Percentiles rank a stretch among this genome's conserved stretches.
Evolutionary conservation across 257 asterid species (phyloP).

Genomic region (Fraxinus excelsior): DNA sequence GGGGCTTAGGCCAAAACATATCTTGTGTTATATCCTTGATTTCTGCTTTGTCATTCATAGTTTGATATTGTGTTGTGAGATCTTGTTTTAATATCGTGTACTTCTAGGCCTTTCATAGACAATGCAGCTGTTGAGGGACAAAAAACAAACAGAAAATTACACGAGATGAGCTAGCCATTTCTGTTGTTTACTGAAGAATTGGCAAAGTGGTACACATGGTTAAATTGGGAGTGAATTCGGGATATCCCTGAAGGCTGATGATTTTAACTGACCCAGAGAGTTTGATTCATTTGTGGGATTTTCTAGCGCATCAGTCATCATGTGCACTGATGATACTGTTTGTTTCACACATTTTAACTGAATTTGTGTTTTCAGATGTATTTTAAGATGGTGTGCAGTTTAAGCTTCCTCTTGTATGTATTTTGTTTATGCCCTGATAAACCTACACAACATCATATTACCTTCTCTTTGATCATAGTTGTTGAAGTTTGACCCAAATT

Average conservation of each 20-base stretch:
- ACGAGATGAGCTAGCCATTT: background rate
- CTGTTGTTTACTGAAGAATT: background rate
- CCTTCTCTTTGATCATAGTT: conserved; percentile 12
- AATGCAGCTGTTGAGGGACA: background rate
- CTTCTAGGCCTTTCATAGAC: too few species aligned
- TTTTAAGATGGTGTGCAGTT: background rate
- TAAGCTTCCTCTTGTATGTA: conserved; percentile 23
- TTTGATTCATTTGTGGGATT: background rate
- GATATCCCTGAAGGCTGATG: conserved; percentile 9
- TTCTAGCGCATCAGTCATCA: conserved; percentile 1
- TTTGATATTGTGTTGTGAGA: too few species aligned
- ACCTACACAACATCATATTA: conserved; percentile 2
- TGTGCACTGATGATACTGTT: background rate
- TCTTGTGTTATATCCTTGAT: too few species aligned
- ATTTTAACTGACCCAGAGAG: background rate
- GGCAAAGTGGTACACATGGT: too few species aligned
- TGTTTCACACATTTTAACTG: too few species aligned
- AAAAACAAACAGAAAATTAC: conserved; percentile 15
- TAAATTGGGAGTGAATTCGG: too few species aligned
- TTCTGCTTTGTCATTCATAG: too few species aligned
- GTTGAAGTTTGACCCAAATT: too few species aligned
- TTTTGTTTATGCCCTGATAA: conserved; percentile 8
- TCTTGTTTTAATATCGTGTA: too few species aligned
- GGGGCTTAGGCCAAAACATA: too few species aligned
- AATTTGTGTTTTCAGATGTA: too few species aligned